Base-by-base conservation (phyloP, 108 stramenopile genomes). In the Cyclotella cryptica region DNA sequence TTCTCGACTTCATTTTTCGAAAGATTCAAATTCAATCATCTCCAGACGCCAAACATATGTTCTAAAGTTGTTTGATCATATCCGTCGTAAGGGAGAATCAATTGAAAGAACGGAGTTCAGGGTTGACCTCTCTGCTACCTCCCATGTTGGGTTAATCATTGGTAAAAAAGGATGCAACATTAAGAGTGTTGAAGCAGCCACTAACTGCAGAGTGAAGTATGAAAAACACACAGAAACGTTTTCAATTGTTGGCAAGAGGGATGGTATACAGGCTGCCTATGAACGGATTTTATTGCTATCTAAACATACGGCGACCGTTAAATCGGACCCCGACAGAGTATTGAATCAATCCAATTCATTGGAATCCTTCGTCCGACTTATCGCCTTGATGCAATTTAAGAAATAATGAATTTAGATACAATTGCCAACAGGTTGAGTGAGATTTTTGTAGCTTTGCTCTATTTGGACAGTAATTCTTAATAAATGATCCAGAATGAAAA, bases 21-120 rank as follows among this genome's bases (percentile, higher is more conserved):
- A 58, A 27, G 57, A 58, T 58, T 18, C 57, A 58, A 58, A 24
- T 27, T 14, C 21, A 58, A 58, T 58, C 22, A 58, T 58, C 57
- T 6, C 4, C 4, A 1, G 57, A 24, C 57, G 57, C 1, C 57
- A 58, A 28, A 14, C 26, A 1, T 3, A 58, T 58, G 57, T 28
- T 22, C 18, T 58, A 27, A 24, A 27, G 9, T 28, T 58, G 14
- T 5, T 58, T 22, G 22, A 18, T 58, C 22, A 58, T 27, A 28
- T 58, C 14, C 57, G 57, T 4, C 1, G 57, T 3, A 28, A 27
- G 57, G 57, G 21, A 58, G 14, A 14, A 27, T 58, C 57, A 27
- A 27, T 1, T 22, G 26, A 24, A 58, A 14, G 4, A 28, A 22
- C 24, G 4, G 21, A 22, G 21, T 27, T 24, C 27, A 14, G 24